Percentiles rank a stretch among this genome's conserved stretches.
Conservation (phyloP, 2,329 filamentous ascomycete species). For the Didymella keratinophila region DNA sequence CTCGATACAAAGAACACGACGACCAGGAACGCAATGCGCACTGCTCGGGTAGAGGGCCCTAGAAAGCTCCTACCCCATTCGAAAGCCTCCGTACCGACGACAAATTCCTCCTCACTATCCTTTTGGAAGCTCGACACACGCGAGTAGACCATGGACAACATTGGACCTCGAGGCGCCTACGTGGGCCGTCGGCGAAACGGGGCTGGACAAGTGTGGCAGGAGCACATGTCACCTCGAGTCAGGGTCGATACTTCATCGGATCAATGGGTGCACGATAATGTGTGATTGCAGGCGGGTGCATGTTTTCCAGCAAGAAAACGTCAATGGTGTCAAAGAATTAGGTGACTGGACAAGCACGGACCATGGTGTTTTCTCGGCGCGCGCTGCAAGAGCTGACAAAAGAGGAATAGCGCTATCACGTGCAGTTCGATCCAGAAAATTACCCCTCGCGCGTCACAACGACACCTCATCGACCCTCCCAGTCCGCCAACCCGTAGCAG, state of each 20-base stretch:
- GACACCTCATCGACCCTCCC: slow-evolving; percentile 29
- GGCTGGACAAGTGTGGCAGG: neutral
- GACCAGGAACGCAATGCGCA: slow-evolving; percentile 25
- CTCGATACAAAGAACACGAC: slow-evolving; percentile 31
- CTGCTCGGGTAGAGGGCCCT: neutral
- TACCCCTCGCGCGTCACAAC: slow-evolving; percentile 46
- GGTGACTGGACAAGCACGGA: slow-evolving; percentile 9
- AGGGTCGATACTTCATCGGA: neutral
- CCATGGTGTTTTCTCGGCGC: slow-evolving; percentile 32
- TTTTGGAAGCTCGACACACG: neutral
- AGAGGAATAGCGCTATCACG: slow-evolving; percentile 39
- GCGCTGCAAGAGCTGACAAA: slow-evolving; percentile 11
- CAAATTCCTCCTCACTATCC: neutral
- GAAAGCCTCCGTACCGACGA: neutral
- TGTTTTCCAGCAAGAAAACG: neutral
- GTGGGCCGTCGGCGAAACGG: neutral
- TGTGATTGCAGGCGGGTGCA: neutral
- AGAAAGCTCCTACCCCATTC: neutral
- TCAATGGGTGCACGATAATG: neutral
- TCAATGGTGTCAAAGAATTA: neutral
- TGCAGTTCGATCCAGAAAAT: slow-evolving; percentile 37
- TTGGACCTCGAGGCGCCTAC: neutral
- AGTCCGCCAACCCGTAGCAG: slow-evolving; percentile 22
- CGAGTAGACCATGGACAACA: neutral
- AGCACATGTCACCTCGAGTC: neutral